Evolutionary conservation across 2,329 filamentous ascomycete genomes (phyloP).

Genomic region (Ampelomyces quisqualis): DNA sequence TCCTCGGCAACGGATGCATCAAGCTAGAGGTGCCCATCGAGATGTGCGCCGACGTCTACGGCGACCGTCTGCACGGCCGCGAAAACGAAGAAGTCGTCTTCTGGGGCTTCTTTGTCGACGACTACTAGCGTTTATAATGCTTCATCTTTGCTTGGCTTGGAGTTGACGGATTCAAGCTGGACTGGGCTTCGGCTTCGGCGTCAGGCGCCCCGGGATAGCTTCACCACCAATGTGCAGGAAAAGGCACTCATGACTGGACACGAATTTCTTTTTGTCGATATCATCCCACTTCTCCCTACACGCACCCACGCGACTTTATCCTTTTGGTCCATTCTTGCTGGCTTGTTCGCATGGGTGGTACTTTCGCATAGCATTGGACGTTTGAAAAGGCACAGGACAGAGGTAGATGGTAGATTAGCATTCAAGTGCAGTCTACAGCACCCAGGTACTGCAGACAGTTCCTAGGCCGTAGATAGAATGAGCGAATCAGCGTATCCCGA

Average conservation of each 20-base stretch:
- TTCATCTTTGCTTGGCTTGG: conserved; percentile 22
- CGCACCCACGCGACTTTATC: conserved; percentile 9
- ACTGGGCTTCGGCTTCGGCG: conserved; percentile 33
- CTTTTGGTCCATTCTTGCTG: conserved; percentile 14
- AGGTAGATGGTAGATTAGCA: conserved; percentile 26
- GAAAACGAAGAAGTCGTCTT: conserved; percentile 41
- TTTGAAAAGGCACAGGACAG: conserved; percentile 21
- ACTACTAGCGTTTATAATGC: conserved; percentile 25
- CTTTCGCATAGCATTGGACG: conserved; percentile 24
- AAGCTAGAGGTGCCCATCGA: conserved; percentile 42
- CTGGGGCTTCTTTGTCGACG: conserved; percentile 41
- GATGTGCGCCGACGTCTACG: conserved; percentile 41
- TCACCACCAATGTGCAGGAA: conserved; percentile 25
- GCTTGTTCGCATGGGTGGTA: conserved; percentile 18
- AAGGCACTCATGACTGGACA: conserved; percentile 33
- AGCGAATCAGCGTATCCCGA: conserved; percentile 27
- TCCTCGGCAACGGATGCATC: conserved; percentile 38
- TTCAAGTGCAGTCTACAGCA: conserved; percentile 14
- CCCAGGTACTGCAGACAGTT: conserved; percentile 14
- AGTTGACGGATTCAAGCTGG: conserved; percentile 26
- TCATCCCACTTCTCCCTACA: conserved; percentile 12
- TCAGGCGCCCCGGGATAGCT: conserved; percentile 31
- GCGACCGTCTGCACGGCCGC: conserved; percentile 30
- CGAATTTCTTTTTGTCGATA: conserved; percentile 34
- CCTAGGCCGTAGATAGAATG: conserved; percentile 15